These are phyloP conservation scores for Ophiostoma sp. DNA, from an alignment of 2,329 filamentous ascomycete genomes.

Conservation along the genomic window DNA sequence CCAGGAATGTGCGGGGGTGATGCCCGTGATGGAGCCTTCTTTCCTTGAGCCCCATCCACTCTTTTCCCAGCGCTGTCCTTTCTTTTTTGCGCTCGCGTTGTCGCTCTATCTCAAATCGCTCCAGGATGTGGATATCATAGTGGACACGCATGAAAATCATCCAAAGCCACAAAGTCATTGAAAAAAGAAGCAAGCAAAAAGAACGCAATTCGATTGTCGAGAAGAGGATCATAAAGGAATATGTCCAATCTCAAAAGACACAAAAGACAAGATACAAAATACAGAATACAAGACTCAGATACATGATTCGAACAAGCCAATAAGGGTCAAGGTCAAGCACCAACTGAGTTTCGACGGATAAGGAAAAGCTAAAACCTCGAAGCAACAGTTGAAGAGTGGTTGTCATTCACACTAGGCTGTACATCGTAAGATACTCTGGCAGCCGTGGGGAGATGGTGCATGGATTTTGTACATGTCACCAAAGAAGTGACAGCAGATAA, in stretches of 20 bases:
- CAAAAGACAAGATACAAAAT: neutral
- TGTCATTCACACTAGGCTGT: neutral
- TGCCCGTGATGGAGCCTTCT: conserved; percentile 1
- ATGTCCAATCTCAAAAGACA: neutral
- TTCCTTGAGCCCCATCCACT: neutral
- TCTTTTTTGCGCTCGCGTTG: neutral
- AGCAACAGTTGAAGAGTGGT: too few species aligned
- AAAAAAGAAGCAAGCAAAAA: neutral
- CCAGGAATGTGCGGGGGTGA: conserved; percentile 17
- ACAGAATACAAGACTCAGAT: neutral
- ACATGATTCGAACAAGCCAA: neutral
- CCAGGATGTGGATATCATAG: neutral
- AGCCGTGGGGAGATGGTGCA: neutral
- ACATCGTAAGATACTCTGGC: neutral
- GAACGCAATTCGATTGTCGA: neutral
- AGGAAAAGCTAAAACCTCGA: neutral
- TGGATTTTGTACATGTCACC: neutral
- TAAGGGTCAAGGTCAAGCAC: neutral
- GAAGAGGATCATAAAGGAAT: neutral
- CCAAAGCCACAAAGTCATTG: neutral
- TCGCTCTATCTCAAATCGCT: neutral
- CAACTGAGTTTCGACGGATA: neutral
- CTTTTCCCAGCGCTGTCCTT: neutral
- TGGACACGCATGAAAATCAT: neutral
- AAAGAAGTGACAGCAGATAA: neutral